Percentiles rank a stretch among this genome's conserved stretches.
These are phyloP conservation scores for Penicillium paneum DNA, from an alignment of 2,329 filamentous ascomycete species.

Conservation along the genomic window DNA sequence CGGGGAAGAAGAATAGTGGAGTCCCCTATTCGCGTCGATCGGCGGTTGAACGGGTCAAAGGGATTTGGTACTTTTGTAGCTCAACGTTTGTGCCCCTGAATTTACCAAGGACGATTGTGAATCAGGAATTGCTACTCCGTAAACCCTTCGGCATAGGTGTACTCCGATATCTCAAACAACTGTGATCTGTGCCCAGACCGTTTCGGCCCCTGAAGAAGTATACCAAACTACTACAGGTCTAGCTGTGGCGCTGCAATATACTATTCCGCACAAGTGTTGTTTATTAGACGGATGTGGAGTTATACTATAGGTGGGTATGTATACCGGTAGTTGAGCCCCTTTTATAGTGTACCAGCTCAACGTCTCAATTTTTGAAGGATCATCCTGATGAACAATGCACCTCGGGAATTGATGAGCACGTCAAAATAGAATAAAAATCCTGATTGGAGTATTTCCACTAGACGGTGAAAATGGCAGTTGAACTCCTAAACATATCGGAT, in stretches of 20 bases:
- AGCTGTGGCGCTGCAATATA: background rate
- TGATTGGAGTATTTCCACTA: background rate
- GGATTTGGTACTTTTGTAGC: conserved; percentile 6
- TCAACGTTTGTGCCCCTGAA: conserved; percentile 6
- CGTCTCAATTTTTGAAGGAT: background rate
- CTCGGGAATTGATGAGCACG: background rate
- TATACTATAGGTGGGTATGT: background rate
- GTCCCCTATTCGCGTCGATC: conserved; percentile 6
- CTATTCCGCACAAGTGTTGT: background rate
- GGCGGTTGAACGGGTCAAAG: background rate
- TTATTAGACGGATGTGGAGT: background rate
- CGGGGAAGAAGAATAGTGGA: conserved; percentile 14
- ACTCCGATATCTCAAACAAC: background rate
- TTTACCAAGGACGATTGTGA: background rate
- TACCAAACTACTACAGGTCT: background rate
- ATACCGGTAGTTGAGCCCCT: background rate
- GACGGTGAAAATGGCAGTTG: background rate
- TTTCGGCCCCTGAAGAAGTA: conserved; percentile 7
- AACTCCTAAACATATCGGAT: background rate
- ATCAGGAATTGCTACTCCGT: background rate
- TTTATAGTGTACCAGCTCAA: background rate
- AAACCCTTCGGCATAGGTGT: no score
- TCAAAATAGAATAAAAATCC: background rate
- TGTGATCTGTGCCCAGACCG: conserved; percentile 4
- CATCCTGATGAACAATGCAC: background rate